A percentile compares a stretch with the other conserved stretches of the same genome.
These are phyloP conservation scores for Linnemannia exigua DNA, from an alignment of 192 early-diverging fungal genomes.

Conservation along the genomic window DNA sequence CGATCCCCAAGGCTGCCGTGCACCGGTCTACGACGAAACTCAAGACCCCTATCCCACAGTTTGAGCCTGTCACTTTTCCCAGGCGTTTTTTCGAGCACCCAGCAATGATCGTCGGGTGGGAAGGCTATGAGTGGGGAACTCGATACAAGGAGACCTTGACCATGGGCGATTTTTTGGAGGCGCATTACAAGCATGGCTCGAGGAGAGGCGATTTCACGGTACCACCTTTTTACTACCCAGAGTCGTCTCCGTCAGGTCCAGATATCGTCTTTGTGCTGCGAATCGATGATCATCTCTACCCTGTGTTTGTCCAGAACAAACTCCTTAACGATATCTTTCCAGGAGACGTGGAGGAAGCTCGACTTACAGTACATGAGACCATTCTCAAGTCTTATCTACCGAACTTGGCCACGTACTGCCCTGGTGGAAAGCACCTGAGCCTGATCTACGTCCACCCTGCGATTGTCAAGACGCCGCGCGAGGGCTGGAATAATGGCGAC, in stretches of 20 bases:
- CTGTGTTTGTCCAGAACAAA: conserved; percentile 45
- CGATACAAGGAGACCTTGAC: conserved; percentile 31
- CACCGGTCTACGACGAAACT: conserved; percentile 9
- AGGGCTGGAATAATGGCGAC: conserved; percentile 26
- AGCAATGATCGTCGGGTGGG: conserved; percentile 48
- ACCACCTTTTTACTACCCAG: conserved; percentile 52
- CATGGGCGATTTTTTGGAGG: conserved; percentile 47
- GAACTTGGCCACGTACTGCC: conserved; percentile 39
- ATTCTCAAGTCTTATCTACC: conserved; percentile 38
- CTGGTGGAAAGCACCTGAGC: conserved; percentile 53
- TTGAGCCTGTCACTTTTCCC: conserved; percentile 49
- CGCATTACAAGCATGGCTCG: conserved; percentile 47
- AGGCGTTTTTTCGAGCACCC: conserved; percentile 29
- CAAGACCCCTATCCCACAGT: conserved; percentile 32
- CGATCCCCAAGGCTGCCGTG: conserved; percentile 39
- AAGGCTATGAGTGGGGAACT: conserved; percentile 34
- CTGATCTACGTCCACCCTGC: conserved; percentile 36
- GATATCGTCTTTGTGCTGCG: conserved; percentile 45
- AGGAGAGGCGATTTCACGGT: conserved; percentile 22
- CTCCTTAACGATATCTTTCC: conserved; percentile 28
- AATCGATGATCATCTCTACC: conserved; percentile 39
- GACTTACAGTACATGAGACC: conserved; percentile 47
- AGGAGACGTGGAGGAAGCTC: conserved; percentile 42
- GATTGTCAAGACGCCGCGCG: conserved; percentile 31
- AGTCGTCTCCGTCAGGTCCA: conserved; percentile 22